These are phyloP conservation scores for Fusarium vanettenii DNA, from an alignment of 2,329 filamentous ascomycete genomes.

Conservation along the genomic window DNA sequence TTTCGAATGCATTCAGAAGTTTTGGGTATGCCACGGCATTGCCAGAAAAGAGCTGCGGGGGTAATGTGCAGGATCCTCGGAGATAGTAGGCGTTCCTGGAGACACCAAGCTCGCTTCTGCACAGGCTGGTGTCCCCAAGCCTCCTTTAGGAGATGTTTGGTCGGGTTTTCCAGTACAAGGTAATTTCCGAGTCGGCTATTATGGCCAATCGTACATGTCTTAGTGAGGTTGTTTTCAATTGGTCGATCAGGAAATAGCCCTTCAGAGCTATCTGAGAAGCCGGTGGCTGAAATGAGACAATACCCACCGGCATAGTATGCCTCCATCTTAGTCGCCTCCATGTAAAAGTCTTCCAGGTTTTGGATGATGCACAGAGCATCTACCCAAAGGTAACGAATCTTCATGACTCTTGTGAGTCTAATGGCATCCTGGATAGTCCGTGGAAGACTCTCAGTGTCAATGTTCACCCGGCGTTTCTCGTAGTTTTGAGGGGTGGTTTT, in stretches of 20 bases:
- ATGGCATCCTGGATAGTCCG: background rate
- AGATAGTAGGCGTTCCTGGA: background rate
- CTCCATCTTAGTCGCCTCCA: background rate
- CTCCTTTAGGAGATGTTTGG: too few relatives aligned
- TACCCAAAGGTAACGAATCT: background rate
- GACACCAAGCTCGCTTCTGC: background rate
- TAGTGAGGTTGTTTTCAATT: background rate
- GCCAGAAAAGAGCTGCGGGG: background rate
- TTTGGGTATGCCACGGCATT: background rate
- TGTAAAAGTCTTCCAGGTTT: background rate
- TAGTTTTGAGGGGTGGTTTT: background rate
- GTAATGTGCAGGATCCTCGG: background rate
- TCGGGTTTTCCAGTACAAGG: too few relatives aligned
- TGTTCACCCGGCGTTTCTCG: background rate
- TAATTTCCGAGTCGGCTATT: too few relatives aligned
- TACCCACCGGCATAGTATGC: background rate
- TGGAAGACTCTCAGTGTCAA: background rate
- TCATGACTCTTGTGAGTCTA: background rate
- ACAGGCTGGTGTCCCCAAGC: too few relatives aligned
- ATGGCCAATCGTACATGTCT: background rate
- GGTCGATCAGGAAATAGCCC: background rate
- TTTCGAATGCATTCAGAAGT: background rate
- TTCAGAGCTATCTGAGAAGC: background rate
- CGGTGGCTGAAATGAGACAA: background rate
- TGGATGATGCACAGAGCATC: background rate